Conservation (phyloP, 768 basidiomycete species). For the Coprinopsis marcescibilis region DNA sequence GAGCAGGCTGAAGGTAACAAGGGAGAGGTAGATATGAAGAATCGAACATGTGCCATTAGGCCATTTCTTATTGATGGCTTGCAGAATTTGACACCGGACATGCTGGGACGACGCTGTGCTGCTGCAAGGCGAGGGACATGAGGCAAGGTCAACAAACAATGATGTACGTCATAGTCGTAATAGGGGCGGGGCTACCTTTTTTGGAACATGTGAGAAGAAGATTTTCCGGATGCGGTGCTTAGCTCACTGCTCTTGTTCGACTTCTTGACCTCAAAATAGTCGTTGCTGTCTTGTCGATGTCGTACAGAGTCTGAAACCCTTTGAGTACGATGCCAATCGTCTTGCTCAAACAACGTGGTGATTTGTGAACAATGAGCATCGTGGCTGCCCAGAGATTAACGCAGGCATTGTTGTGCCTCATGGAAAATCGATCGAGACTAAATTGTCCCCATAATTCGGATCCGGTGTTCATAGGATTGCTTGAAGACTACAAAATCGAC, state of each 20-base stretch:
- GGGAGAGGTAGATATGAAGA: constrained; percentile 18
- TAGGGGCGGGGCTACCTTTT: not conserved
- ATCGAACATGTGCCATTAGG: constrained; percentile 9
- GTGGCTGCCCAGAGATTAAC: too few species aligned
- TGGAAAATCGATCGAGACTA: too few species aligned
- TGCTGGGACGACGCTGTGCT: constrained; percentile 7
- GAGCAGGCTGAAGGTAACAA: too few species aligned
- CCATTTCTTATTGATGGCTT: constrained; percentile 4
- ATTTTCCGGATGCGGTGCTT: too few species aligned
- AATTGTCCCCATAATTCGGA: too few species aligned
- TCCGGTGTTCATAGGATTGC: too few species aligned
- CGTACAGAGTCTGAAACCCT: not conserved
- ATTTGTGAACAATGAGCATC: too few species aligned
- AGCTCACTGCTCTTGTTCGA: not conserved
- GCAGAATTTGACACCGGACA: constrained; percentile 7
- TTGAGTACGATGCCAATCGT: not conserved
- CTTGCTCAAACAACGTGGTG: too few species aligned
- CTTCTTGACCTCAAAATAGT: not conserved
- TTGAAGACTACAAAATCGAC: too few species aligned
- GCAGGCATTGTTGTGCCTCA: too few species aligned
- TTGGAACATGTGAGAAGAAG: not conserved
- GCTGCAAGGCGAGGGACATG: constrained; percentile 6
- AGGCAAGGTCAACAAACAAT: not conserved
- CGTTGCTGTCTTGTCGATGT: not conserved
- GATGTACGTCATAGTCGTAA: constrained; percentile 1